Percentiles rank a stretch among this genome's conserved stretches.
Evolutionary conservation across 306 rosid genomes (phyloP).

Genomic region (Malus asiatica): DNA sequence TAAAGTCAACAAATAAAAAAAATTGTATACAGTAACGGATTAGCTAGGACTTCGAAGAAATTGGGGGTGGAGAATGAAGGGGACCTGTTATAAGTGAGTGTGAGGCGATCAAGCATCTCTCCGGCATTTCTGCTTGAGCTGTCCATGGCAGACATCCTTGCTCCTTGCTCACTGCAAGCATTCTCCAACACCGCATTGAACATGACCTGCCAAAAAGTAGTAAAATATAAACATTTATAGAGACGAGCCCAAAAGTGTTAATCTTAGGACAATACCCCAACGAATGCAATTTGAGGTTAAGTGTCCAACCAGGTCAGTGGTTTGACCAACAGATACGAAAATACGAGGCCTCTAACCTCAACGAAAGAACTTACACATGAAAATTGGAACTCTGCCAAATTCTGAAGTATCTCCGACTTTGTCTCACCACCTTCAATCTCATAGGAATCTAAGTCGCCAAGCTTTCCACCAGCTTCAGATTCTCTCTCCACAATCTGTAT

Average conservation of each 20-base stretch:
- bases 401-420: slow-evolving; percentile 85
- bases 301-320: neutral
- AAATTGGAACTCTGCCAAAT: slow-evolving; percentile 89
- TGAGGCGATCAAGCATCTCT: slow-evolving; percentile 97
- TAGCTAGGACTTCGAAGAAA: neutral
- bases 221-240: neutral
- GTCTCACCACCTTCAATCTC: slow-evolving; percentile 99
- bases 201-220: slow-evolving; percentile 42
- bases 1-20: neutral
- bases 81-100: slow-evolving; percentile 90
- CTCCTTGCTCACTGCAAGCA: slow-evolving; percentile 99
- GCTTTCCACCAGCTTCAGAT: slow-evolving; percentile 76
- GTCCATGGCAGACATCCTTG: slow-evolving; percentile 99
- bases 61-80: slow-evolving; percentile 8
- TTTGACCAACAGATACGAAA: neutral
- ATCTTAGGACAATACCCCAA: neutral
- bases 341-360: neutral
- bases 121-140: slow-evolving; percentile 99
- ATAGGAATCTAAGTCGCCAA: slow-evolving; percentile 79
- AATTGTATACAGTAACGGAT: neutral
- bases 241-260: neutral
- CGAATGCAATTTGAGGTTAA: neutral
- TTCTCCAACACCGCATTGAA: slow-evolving; percentile 94
- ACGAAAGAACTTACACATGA: slow-evolving; percentile 68
- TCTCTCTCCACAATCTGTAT: slow-evolving; percentile 73